phyloP scores from a whole-genome alignment of 2,329 filamentous ascomycete species.

The Lasiodiplodia gonubiensis region DNA sequence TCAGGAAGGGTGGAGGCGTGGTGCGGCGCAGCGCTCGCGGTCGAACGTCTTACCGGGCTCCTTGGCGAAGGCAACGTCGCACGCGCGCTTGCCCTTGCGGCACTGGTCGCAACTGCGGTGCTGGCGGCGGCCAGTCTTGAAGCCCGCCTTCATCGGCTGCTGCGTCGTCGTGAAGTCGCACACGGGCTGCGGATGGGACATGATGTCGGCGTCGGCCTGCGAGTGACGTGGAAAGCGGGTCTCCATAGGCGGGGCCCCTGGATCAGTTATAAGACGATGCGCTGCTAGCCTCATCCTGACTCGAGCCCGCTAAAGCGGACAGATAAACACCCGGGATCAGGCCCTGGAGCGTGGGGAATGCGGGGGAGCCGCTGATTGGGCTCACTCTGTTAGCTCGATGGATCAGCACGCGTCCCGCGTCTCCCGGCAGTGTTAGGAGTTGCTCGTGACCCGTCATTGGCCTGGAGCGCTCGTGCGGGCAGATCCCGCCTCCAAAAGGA shows the following conservation, averaged over 20 bases:
- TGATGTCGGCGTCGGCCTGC: conserved; percentile 17
- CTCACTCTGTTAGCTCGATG: not conserved
- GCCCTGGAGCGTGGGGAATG: conserved; percentile 9
- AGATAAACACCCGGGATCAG: conserved; percentile 10
- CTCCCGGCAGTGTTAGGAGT: not conserved
- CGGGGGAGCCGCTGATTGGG: conserved; percentile 22
- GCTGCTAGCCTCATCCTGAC: conserved; percentile 21
- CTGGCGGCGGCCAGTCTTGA: conserved; percentile 47
- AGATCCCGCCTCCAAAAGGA: conserved; percentile 2
- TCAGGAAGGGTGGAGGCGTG: not conserved
- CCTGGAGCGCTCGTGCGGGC: not conserved
- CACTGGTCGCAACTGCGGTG: conserved; percentile 56
- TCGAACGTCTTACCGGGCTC: conserved; percentile 31
- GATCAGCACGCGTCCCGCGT: conserved; percentile 15
- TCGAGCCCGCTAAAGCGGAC: not conserved
- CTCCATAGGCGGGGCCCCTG: conserved; percentile 23
- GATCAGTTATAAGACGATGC: conserved; percentile 24
- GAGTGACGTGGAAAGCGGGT: conserved; percentile 25
- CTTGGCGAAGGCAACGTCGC: conserved; percentile 49
- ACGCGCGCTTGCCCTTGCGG: conserved; percentile 53
- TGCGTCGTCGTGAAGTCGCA: conserved; percentile 7
- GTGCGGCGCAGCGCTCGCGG: not conserved
- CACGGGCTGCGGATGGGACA: conserved; percentile 21
- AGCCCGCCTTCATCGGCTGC: conserved; percentile 28
- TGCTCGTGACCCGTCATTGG: conserved; percentile 12